Evolutionary conservation across 2,329 filamentous ascomycete species (phyloP).

Genomic region (Diaporthe destruens): DNA sequence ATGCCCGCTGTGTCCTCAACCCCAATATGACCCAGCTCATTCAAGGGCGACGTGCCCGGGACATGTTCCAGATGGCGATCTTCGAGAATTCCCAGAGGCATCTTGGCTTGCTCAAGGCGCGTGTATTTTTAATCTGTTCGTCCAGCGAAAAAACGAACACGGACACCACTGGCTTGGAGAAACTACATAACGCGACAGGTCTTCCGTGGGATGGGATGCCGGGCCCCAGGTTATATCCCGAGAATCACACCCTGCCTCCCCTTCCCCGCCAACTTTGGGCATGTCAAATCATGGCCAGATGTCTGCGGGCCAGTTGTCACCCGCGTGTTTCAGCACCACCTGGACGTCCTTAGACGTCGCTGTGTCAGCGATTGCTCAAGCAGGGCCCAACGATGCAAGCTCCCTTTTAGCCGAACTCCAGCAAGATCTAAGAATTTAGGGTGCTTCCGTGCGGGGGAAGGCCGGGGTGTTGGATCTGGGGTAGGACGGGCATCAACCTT

Average conservation of each 20-base stretch:
- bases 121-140: neutral
- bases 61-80: conserved; percentile 47
- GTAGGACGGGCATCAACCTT: conserved; percentile 21
- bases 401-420: neutral
- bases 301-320: conserved; percentile 20
- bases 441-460: neutral
- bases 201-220: neutral
- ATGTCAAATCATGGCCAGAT: neutral
- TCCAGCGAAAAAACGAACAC: neutral
- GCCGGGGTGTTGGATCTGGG: conserved; percentile 5
- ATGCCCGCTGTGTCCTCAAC: conserved; percentile 41
- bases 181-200: neutral
- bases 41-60: conserved; percentile 47
- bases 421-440: conserved; percentile 13
- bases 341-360: conserved; percentile 17
- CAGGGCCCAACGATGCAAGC: neutral
- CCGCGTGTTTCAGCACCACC: conserved; percentile 4
- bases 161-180: neutral
- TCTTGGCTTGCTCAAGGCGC: conserved; percentile 26
- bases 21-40: conserved; percentile 44
- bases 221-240: conserved; percentile 31
- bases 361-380: conserved; percentile 29
- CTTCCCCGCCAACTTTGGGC: conserved; percentile 5
- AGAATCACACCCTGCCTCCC: conserved; percentile 12
- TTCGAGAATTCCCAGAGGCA: conserved; percentile 47